These are phyloP conservation scores for Solanum pennellii DNA, from an alignment of 257 asterid genomes.

Conservation along the genomic window DNA sequence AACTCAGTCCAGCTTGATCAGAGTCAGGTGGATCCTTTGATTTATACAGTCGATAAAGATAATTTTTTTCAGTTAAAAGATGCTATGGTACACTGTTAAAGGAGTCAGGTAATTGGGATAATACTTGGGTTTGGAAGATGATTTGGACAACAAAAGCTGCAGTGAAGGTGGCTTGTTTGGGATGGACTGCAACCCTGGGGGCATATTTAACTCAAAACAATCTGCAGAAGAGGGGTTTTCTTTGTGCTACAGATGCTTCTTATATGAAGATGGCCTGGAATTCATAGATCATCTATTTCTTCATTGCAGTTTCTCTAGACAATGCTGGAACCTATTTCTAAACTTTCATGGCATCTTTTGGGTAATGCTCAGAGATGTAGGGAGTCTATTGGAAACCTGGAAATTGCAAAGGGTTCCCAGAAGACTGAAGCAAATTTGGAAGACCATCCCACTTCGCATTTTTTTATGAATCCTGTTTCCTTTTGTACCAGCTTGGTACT, in stretches of 20 bases:
- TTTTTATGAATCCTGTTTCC: neutral
- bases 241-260: neutral
- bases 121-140: neutral
- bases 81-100: neutral
- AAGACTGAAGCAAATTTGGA: neutral
- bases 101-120: neutral
- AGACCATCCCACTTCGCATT: neutral
- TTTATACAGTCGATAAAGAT: neutral
- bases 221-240: neutral
- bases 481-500: neutral
- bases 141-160: neutral
- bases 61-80: neutral
- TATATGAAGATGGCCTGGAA: neutral
- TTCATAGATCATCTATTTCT: neutral
- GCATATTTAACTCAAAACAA: neutral
- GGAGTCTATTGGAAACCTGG: neutral
- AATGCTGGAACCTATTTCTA: neutral
- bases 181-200: neutral
- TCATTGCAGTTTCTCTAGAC: neutral
- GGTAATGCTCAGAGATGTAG: neutral
- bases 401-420: neutral
- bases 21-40: neutral
- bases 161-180: neutral
- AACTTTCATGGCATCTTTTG: neutral
- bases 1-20: neutral